Conservation (phyloP, 2,329 filamentous ascomycete species). For the Penicillium sp. region DNA sequence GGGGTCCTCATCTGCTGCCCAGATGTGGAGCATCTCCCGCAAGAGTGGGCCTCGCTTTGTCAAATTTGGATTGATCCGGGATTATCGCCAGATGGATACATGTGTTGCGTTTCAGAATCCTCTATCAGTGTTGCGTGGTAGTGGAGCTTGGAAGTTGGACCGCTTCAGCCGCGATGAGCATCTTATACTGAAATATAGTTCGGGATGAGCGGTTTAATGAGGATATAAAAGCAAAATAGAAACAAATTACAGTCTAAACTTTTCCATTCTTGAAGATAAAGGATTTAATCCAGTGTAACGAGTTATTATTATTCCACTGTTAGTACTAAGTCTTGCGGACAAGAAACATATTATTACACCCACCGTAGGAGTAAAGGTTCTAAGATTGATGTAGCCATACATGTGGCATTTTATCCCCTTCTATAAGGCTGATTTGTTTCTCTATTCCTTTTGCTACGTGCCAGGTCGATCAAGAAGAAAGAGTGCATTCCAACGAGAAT, state of each 20-base stretch:
- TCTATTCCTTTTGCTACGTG: too few species aligned
- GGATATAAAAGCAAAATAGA: neutral
- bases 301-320: neutral
- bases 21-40: neutral
- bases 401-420: neutral
- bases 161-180: neutral
- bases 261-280: neutral
- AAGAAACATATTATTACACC: neutral
- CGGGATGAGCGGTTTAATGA: neutral
- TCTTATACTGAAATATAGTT: neutral
- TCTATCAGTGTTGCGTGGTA: neutral
- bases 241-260: neutral
- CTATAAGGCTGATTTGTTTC: neutral
- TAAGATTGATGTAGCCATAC: neutral
- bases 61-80: neutral
- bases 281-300: too few species aligned
- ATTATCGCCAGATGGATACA: neutral
- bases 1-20: conserved; percentile 1
- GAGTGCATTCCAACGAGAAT: too few species aligned
- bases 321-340: neutral
- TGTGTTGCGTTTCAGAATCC: neutral
- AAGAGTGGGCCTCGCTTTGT: neutral
- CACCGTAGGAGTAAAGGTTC: neutral
- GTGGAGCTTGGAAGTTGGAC: neutral
- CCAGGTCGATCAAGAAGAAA: too few species aligned